Evolutionary conservation across 2,329 filamentous ascomycete species (phyloP).

Genomic region (Beauveria rudraprayagi): DNA sequence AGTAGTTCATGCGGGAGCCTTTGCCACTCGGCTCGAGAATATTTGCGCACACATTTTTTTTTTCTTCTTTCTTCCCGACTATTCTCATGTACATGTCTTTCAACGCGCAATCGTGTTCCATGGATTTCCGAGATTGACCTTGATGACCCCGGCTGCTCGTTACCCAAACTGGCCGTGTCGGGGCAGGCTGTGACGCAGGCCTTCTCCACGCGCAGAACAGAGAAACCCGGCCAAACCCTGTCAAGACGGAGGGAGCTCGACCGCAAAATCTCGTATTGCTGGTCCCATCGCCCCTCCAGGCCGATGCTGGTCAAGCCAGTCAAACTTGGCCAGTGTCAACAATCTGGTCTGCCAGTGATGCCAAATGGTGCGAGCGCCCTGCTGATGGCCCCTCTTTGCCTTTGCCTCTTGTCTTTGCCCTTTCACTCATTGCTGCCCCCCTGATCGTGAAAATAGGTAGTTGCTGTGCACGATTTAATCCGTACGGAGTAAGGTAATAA

Average conservation of each 20-base stretch:
- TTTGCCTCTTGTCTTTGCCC: not conserved
- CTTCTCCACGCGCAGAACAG: not conserved
- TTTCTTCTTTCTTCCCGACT: not conserved
- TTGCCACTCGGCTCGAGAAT: conserved; percentile 8
- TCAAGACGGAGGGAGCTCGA: not conserved
- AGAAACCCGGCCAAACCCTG: not conserved
- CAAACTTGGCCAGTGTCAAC: too few relatives aligned
- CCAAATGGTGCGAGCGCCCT: not conserved
- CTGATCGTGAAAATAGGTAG: too few relatives aligned
- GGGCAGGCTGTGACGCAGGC: not conserved
- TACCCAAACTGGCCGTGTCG: not conserved
- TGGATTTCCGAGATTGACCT: not conserved
- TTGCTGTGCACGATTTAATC: too few relatives aligned
- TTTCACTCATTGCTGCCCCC: too few relatives aligned
- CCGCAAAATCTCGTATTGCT: conserved; percentile 11
- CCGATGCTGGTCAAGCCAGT: not conserved
- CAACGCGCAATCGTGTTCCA: not conserved
- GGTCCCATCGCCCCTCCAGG: not conserved
- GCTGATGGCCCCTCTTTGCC: not conserved
- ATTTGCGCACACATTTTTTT: not conserved
- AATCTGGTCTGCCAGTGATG: not conserved
- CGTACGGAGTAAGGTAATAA: too few relatives aligned
- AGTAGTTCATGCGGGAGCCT: conserved; percentile 9
- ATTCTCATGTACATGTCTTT: not conserved
- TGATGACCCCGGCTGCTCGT: not conserved